Evolutionary conservation across 768 basidiomycete species (phyloP).

Genomic region (Macrolepiota albuminosa): DNA sequence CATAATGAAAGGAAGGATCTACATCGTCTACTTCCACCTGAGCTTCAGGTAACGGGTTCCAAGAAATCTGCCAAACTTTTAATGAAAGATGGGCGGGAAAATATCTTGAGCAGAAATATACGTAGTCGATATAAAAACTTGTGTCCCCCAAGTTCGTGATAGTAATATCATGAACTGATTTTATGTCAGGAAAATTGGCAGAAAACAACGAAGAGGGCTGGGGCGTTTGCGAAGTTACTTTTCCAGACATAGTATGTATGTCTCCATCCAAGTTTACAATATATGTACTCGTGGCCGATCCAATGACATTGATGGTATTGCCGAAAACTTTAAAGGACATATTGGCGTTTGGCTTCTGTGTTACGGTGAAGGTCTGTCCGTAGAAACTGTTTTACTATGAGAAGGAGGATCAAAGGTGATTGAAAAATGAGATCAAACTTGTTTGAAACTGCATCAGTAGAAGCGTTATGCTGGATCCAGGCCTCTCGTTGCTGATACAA

Average conservation of each 20-base stretch:
- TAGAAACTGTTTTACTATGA: neutral
- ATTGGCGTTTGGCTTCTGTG: neutral
- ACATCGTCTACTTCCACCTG: neutral
- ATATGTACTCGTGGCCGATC: neutral
- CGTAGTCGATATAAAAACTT: slow-evolving; percentile 1
- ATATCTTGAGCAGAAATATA: neutral
- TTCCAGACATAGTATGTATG: neutral
- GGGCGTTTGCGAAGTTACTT: neutral
- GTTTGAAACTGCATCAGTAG: neutral
- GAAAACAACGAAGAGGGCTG: neutral
- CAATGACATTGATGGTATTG: neutral
- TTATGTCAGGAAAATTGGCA: neutral
- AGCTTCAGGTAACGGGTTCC: neutral
- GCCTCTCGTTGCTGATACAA: neutral
- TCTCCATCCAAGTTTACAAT: neutral
- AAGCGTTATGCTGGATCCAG: neutral
- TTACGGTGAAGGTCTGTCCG: neutral
- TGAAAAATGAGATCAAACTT: neutral
- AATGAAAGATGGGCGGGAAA: neutral
- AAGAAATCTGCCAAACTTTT: neutral
- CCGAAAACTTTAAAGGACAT: slow-evolving; percentile 1
- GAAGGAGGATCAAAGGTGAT: neutral
- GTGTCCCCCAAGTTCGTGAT: neutral
- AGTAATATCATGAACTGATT: neutral
- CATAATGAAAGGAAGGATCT: neutral